A percentile compares a stretch with the other conserved stretches of the same genome.
Evolutionary conservation across 2,329 filamentous ascomycete species (phyloP).

Genomic region (Trichoderma aggressivum): DNA sequence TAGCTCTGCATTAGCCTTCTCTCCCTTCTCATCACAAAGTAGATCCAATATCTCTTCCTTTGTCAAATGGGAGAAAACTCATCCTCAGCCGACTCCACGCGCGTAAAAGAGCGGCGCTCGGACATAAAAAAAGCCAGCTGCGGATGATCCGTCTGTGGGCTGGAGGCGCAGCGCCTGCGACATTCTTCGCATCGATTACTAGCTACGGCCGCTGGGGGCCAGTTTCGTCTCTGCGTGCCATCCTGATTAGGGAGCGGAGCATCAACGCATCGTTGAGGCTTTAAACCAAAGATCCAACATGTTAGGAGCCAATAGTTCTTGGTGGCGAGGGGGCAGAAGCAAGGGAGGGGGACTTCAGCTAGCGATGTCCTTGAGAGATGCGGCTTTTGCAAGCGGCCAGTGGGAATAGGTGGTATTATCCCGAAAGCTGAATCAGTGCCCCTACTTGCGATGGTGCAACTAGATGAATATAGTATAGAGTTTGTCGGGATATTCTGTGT

Average conservation of each 20-base stretch:
- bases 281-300: neutral
- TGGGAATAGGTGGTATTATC: neutral
- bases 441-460: neutral
- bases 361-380: neutral
- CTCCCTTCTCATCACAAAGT: neutral
- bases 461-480: slow-evolving; percentile 13
- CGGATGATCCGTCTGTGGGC: neutral
- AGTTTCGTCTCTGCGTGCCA: neutral
- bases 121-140: neutral
- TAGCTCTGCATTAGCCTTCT: slow-evolving; percentile 2
- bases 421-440: neutral
- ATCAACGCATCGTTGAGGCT: neutral
- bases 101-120: slow-evolving; percentile 2
- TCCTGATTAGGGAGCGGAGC: neutral
- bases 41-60: neutral
- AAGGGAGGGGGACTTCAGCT: neutral
- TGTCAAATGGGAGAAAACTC: neutral
- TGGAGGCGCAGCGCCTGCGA: neutral
- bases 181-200: neutral
- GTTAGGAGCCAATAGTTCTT: neutral
- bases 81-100: neutral
- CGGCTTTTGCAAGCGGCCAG: neutral
- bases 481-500: slow-evolving; percentile 1
- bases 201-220: neutral
- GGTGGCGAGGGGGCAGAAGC: neutral